Base-by-base conservation (phyloP, 257 asterid genomes). In the Jaltomata sinuosa region DNA sequence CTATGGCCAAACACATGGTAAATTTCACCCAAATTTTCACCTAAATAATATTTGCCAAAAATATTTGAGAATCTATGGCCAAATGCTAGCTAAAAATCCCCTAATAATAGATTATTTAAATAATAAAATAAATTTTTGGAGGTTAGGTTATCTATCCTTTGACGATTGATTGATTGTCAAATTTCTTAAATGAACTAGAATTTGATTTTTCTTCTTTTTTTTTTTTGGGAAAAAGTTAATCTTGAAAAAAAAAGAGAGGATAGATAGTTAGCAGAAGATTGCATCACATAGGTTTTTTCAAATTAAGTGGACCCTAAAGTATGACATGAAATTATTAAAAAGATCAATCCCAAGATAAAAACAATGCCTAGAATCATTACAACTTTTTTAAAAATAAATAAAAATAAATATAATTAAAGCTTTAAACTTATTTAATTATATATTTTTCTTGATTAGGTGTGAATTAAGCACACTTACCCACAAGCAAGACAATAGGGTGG, bases 401-500 rank as follows among this genome's bases (percentile, higher is more conserved):
- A 38, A 38, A 4, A 4, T 38, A n/a, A n/a, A n/a, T n/a, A n/a
- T 38, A 16, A 40, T 61, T 40, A 22, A 49, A 18, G 16, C 3
- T 81, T 81, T 61, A 61, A 40, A 12, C 18, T 25, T 61, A 59
- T 36, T 81, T 59, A 59, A 81, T 42, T 40, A 81, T 22, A 62
- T 80, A n/a, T 34, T 61, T 59, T 27, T 40, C 36, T 27, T 61
- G 11, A 61, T 49, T 81, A 42, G 54, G 74, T 47, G 42, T 40
- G 74, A 81, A 36, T 21, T 86, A 85, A 67, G 57, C 85, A 83
- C 84, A 84, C 84, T 84, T 88, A 64, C 88, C 89, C 87, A 90
- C 89, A 89, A 89, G 91, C 97, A 91, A 92, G 95, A 93, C 94
- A 93, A 93, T 85, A 87, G 81, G 88, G 85, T 83, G 88, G 45